Evolutionary conservation across 371 early-diverging fungal genomes (phyloP), one percentile per base, ranked within the genome.

Genomic region (Circinella minor): DNA sequence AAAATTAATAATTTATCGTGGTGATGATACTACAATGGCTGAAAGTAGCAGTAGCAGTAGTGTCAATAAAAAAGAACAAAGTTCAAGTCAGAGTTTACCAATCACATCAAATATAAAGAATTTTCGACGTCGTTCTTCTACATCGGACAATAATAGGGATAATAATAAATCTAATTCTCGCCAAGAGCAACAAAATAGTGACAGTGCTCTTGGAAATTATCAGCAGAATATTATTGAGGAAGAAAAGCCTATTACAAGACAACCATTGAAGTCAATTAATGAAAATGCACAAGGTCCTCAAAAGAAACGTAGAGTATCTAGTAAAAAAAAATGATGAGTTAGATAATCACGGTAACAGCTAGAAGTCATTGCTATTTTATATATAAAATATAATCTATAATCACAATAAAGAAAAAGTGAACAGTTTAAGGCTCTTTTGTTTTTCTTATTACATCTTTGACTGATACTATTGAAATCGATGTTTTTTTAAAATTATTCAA

Each of bases 391-490:
- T 3, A 7, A 64, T 48, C 11, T 51, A 64, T 64, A 65, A 20
- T 20, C 27, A 18, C 14, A 6, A 38, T 61, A 38, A 63, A 18
- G 27, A 47, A 10, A 47, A 1, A 57, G 36, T 57, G 1, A 43
- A 27, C 27, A 27, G 6, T 43, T 43, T 43, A 43, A 43, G 43
- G 43, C 43, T 43, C 11, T 11, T 43, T 43, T 43, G 6, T 43
- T 43, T 43, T 9, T 43, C 43, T 43, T 43, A 60, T 60, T 61
- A 61, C 49, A 65, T 20, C 66, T 43, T 49, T 34, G 61, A 65
- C 60, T 60, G 71, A 43, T 65, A 57, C 54, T 27, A 37, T 59
- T 68, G 57, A 46, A 60, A 60, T 69, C 20, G 10, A 59, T 38
- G 14, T 34, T 51, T 17, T 27, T 37, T 49, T 60, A 55, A 46